Evolutionary conservation across 257 asterid genomes (phyloP).

Genomic region (Solanum dulcamara): DNA sequence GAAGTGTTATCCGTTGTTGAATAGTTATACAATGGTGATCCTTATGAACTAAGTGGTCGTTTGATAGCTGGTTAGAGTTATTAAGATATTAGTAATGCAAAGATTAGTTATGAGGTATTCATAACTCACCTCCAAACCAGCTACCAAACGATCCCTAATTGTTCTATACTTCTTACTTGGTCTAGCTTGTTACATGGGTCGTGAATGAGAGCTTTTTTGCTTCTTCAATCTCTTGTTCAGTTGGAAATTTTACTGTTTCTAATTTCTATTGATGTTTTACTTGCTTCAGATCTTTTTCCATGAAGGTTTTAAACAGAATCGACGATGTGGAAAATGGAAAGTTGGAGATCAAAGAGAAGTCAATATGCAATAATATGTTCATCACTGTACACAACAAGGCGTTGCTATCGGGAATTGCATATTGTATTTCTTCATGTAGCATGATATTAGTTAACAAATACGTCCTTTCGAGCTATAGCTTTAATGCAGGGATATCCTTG

Average conservation of each 20-base stretch:
- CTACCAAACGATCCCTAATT: too few species aligned
- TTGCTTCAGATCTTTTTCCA: conserved; percentile 12
- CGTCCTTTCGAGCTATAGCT: conserved; percentile 81
- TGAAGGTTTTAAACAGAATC: conserved; percentile 28
- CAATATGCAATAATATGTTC: conserved; percentile 19
- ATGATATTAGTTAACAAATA: conserved; percentile 89
- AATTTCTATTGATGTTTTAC: not conserved
- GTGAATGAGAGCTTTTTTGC: not conserved
- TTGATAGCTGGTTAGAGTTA: not conserved
- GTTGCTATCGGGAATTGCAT: conserved; percentile 66
- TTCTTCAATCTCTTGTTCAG: not conserved
- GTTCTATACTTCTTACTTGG: too few species aligned
- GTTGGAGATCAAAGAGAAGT: conserved; percentile 33
- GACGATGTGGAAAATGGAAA: conserved; percentile 61
- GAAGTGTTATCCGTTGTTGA: not conserved
- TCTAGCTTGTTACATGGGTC: too few species aligned
- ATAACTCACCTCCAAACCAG: too few species aligned
- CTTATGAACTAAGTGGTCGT: not conserved
- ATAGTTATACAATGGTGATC: too few species aligned
- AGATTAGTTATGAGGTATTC: not conserved
- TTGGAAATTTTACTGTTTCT: not conserved
- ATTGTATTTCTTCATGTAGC: conserved; percentile 80
- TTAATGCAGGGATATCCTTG: conserved; percentile 79
- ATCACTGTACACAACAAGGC: conserved; percentile 42
- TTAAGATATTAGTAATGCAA: not conserved